These are phyloP conservation scores for Kodamaea fungicola DNA, from an alignment of 1,139 yeast genomes.

Conservation along the genomic window DNA sequence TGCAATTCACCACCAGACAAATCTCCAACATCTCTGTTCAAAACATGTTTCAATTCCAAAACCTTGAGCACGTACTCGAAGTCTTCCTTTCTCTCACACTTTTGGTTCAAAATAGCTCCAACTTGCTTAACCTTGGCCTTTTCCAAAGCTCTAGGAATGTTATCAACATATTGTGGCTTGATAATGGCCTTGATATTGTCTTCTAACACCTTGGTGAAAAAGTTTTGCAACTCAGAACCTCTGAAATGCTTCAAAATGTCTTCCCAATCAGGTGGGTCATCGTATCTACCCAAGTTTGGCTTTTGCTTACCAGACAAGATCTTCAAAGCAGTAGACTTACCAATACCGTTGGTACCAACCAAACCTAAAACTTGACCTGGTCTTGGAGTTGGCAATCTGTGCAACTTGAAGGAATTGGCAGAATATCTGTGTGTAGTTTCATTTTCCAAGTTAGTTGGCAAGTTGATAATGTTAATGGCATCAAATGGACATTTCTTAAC, in stretches of 20 bases:
- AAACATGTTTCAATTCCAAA: conserved; percentile 69
- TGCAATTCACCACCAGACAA: conserved; percentile 98
- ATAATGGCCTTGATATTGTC: conserved; percentile 92
- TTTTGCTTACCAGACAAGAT: conserved; percentile 97
- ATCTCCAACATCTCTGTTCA: conserved; percentile 82
- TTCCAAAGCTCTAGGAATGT: conserved; percentile 87
- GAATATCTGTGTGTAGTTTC: conserved; percentile 97
- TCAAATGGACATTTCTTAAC: conserved; percentile 97
- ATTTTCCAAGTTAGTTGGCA: conserved; percentile 89
- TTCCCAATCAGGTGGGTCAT: conserved; percentile 97
- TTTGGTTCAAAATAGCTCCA: conserved; percentile 73
- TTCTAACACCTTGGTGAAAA: conserved; percentile 88
- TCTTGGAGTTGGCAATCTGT: conserved; percentile 95
- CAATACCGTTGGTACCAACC: conserved; percentile 99
- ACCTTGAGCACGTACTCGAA: conserved; percentile 61
- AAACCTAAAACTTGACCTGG: conserved; percentile 98
- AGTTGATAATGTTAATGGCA: conserved; percentile 90
- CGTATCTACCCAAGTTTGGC: conserved; percentile 91
- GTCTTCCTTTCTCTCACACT: conserved; percentile 62
- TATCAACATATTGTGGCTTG: conserved; percentile 97
- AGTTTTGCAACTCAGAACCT: conserved; percentile 96
- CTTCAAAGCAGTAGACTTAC: conserved; percentile 96
- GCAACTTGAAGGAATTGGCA: conserved; percentile 95
- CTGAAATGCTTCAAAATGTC: conserved; percentile 87
- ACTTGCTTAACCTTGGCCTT: conserved; percentile 88